Conservation (phyloP, 805 yeast genomes). For the Schwanniomyces polymorphus region DNA sequence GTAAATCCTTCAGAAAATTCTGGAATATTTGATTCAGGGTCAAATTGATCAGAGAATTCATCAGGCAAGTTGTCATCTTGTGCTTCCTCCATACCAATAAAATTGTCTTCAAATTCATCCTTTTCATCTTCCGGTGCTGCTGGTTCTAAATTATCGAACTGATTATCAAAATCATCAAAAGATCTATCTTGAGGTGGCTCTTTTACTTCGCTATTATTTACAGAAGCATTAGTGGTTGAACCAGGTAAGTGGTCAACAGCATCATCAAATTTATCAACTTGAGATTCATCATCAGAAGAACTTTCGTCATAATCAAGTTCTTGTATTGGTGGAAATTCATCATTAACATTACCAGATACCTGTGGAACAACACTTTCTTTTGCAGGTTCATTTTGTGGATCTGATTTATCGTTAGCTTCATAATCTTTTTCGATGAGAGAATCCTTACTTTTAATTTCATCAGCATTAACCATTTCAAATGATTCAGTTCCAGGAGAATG, state of each 20-base stretch:
- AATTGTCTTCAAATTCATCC: conserved; percentile 39
- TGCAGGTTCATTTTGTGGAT: not conserved
- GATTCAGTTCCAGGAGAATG: conserved; percentile 49
- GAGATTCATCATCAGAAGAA: conserved; percentile 39
- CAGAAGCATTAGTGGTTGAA: not conserved
- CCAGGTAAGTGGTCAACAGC: conserved; percentile 28
- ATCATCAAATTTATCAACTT: conserved; percentile 36
- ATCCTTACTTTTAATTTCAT: conserved; percentile 34
- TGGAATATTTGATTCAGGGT: conserved; percentile 18
- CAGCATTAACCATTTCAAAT: conserved; percentile 54
- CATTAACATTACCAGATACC: conserved; percentile 17
- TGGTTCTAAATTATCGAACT: conserved; percentile 39
- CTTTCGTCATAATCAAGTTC: conserved; percentile 57
- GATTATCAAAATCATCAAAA: conserved; percentile 33
- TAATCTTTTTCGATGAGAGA: not conserved
- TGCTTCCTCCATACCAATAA: conserved; percentile 38
- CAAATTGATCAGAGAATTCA: conserved; percentile 28
- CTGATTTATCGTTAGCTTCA: not conserved
- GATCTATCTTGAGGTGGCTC: not conserved
- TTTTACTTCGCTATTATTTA: not conserved
- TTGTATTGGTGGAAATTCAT: conserved; percentile 64
- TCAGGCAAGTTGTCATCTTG: conserved; percentile 26
- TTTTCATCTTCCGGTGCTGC: conserved; percentile 22
- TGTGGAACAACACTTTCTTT: not conserved
- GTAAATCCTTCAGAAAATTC: conserved; percentile 32